Evolutionary conservation across 768 basidiomycete genomes (phyloP).

Genomic region (Boletus bicolor): DNA sequence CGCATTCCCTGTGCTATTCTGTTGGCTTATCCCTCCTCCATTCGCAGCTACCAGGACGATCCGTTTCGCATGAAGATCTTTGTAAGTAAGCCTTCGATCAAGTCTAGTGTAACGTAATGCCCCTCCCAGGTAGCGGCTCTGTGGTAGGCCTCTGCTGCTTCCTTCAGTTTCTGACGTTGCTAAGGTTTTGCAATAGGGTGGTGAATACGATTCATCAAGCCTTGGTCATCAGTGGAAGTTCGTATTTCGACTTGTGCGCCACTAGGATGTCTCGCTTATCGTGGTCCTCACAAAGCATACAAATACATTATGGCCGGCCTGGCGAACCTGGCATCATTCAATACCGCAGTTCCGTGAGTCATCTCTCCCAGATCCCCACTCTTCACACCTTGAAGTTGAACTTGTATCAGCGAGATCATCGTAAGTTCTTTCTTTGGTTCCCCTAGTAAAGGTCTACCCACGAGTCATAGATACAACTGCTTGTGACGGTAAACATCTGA

Average conservation of each 20-base stretch:
- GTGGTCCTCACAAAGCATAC: not conserved
- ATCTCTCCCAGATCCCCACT: not conserved
- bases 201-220: conserved; percentile 8
- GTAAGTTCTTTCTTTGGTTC: not conserved
- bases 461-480: not conserved
- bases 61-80: conserved; percentile 2
- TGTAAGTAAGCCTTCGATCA: not conserved
- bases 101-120: not conserved
- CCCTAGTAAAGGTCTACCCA: not conserved
- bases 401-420: not conserved
- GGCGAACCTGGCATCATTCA: not conserved
- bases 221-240: conserved; percentile 2
- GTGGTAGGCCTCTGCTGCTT: not conserved
- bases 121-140: not conserved
- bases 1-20: not conserved
- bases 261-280: not conserved
- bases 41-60: conserved; percentile 3
- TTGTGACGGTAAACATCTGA: conserved; percentile 1
- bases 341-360: not conserved
- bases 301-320: conserved; percentile 1
- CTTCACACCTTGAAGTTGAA: not conserved
- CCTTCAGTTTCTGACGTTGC: not conserved
- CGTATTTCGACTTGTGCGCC: not conserved
- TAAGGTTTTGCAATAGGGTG: not conserved
- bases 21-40: not conserved